phyloP scores from a whole-genome alignment of 2,329 filamentous ascomycete species.

The Fusarium albosuccineum region DNA sequence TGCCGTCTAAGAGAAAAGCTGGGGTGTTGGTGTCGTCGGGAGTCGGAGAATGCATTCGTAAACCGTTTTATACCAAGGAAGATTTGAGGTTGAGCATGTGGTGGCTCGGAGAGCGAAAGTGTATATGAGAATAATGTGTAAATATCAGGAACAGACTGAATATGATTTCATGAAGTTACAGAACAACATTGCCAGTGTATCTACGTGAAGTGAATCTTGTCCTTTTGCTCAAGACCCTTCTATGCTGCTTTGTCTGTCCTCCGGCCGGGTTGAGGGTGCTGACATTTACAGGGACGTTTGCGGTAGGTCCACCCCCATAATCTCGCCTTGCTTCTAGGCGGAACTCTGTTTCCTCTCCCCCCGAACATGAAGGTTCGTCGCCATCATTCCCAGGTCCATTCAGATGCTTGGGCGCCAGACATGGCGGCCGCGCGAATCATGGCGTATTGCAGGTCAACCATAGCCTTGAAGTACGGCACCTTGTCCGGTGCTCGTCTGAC shows the following conservation, averaged over 20 bases:
- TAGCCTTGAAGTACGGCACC: background rate
- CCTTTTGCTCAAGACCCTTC: too few relatives aligned
- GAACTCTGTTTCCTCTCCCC: too few relatives aligned
- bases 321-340: too few relatives aligned
- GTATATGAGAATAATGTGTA: constrained; percentile 42
- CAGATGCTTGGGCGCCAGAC: too few relatives aligned
- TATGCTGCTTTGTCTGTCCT: too few relatives aligned
- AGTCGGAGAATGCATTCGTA: constrained; percentile 16
- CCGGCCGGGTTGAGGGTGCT: too few relatives aligned
- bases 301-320: too few relatives aligned
- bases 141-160: constrained; percentile 42
- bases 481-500: background rate
- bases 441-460: background rate
- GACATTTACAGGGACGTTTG: too few relatives aligned
- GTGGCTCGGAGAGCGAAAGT: background rate
- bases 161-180: constrained; percentile 20
- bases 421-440: background rate
- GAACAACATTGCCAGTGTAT: background rate
- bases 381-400: too few relatives aligned
- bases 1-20: constrained; percentile 45
- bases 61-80: constrained; percentile 29
- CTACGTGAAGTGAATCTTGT: too few relatives aligned
- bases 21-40: constrained; percentile 3
- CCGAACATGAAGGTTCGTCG: too few relatives aligned
- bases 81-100: background rate